Conservation (phyloP, 2,329 filamentous ascomycete genomes). For the Alternaria sp. region DNA sequence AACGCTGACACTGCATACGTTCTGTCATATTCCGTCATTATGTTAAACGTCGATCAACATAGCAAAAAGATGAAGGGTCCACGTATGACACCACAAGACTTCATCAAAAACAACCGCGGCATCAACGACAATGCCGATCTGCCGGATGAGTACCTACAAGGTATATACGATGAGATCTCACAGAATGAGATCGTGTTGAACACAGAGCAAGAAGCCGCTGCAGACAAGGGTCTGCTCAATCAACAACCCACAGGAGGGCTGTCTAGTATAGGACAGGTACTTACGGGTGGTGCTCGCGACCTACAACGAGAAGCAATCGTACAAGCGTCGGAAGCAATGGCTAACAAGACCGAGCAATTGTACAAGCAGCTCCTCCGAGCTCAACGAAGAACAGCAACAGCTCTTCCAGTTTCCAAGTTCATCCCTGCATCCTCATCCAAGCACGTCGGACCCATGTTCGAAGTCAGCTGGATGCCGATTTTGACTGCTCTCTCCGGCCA, state of each 20-base stretch:
- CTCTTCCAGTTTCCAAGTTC: constrained; percentile 72
- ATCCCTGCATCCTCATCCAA: constrained; percentile 93
- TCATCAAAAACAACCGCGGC: constrained; percentile 98
- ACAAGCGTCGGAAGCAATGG: constrained; percentile 95
- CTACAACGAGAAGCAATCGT: constrained; percentile 90
- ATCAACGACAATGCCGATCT: constrained; percentile 97
- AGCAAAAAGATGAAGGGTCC: constrained; percentile 80
- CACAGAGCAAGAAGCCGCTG: constrained; percentile 88
- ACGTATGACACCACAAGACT: constrained; percentile 95
- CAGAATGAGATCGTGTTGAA: constrained; percentile 92
- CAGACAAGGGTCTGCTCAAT: constrained; percentile 70
- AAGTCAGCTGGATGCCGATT: constrained; percentile 99
- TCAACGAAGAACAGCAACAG: constrained; percentile 79
- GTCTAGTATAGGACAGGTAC: constrained; percentile 82
- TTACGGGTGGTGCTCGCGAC: constrained; percentile 91
- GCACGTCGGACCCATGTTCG: constrained; percentile 97
- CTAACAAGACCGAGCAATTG: constrained; percentile 77
- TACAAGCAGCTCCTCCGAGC: constrained; percentile 93
- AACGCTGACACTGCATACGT: constrained; percentile 99
- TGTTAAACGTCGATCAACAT: constrained; percentile 96
- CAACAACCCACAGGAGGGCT: constrained; percentile 69
- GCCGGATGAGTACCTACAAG: constrained; percentile 86
- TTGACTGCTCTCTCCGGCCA: constrained; percentile 92
- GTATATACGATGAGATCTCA: constrained; percentile 91
- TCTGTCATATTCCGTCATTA: constrained; percentile 91